These are phyloP conservation scores for Lavandula angustifolia DNA, from an alignment of 257 asterid genomes.

Conservation along the genomic window DNA sequence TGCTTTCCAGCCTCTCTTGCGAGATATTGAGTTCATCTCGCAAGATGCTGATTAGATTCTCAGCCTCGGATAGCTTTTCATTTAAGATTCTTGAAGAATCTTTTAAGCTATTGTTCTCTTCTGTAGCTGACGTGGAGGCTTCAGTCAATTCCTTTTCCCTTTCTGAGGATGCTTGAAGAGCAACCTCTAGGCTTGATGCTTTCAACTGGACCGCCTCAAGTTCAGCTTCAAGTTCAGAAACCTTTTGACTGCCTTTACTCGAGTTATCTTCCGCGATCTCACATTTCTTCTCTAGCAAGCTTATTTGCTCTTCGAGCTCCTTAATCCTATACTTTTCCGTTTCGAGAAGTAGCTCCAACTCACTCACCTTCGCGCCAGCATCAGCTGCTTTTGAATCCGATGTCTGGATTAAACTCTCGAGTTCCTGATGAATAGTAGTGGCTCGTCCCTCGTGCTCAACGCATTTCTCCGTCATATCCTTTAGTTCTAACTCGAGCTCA, in stretches of 20 bases:
- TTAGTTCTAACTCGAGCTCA: conserved; percentile 72
- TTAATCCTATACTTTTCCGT: conserved; percentile 69
- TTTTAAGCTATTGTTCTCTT: conserved; percentile 66
- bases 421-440: conserved; percentile 59
- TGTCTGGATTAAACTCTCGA: conserved; percentile 64
- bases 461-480: conserved; percentile 48
- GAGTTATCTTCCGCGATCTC: conserved; percentile 55
- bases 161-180: conserved; percentile 56
- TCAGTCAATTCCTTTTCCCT: conserved; percentile 62
- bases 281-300: conserved; percentile 53
- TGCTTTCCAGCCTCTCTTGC: conserved; percentile 60
- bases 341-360: conserved; percentile 74
- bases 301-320: conserved; percentile 85
- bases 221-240: conserved; percentile 67
- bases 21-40: conserved; percentile 54
- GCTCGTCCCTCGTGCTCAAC: conserved; percentile 73
- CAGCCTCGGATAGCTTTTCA: conserved; percentile 69
- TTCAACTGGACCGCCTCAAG: conserved; percentile 58
- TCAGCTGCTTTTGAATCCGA: conserved; percentile 72
- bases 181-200: conserved; percentile 67
- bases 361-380: conserved; percentile 54
- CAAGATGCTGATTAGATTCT: conserved; percentile 55
- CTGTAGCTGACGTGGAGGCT: conserved; percentile 44
- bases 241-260: conserved; percentile 43
- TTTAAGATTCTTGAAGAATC: conserved; percentile 47